Evolutionary conservation across 192 early-diverging fungal genomes (phyloP).

Genomic region (Funneliformis geosporum): DNA sequence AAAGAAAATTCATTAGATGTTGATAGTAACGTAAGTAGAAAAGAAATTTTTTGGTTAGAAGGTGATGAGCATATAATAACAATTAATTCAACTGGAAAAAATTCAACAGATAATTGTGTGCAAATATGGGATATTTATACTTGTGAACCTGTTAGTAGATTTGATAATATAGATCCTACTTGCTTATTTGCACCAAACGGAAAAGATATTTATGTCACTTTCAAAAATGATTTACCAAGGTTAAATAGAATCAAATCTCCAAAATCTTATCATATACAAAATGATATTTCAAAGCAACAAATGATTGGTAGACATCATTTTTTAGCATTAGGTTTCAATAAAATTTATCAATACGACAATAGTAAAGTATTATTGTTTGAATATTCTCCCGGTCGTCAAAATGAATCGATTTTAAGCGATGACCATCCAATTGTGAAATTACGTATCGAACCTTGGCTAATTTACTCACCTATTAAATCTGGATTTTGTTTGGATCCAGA

Average conservation of each 20-base stretch:
- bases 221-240: neutral
- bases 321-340: neutral
- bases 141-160: neutral
- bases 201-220: neutral
- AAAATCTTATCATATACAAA: neutral
- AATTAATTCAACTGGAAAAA: neutral
- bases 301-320: slow-evolving; percentile 4
- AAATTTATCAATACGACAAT: neutral
- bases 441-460: slow-evolving; percentile 18
- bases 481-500: slow-evolving; percentile 16
- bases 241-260: neutral
- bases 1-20: neutral
- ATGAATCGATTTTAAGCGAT: neutral
- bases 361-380: slow-evolving; percentile 2
- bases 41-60: slow-evolving; percentile 4
- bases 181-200: slow-evolving; percentile 3
- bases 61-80: slow-evolving; percentile 14
- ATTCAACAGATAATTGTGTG: neutral
- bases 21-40: neutral
- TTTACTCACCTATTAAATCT: slow-evolving; percentile 14
- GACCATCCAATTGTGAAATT: slow-evolving; percentile 12
- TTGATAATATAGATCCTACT: neutral
- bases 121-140: slow-evolving; percentile 20
- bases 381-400: neutral
- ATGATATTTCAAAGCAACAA: neutral